Base-by-base conservation (phyloP, 495 filamentous ascomycete genomes). In the Hypoxylon trugodes region DNA sequence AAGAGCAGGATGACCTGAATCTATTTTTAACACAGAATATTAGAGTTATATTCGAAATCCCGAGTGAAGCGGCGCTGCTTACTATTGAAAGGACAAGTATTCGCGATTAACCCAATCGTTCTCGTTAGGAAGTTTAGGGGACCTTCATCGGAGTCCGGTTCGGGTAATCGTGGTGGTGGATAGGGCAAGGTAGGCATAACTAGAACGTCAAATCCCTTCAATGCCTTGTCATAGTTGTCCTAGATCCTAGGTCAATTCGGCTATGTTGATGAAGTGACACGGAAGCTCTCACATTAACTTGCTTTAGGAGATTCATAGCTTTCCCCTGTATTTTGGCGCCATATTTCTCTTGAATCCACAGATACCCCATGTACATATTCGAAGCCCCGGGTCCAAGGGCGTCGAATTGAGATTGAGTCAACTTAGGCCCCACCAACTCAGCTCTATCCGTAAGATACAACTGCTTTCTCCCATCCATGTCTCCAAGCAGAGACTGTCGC, bases 1-100 rank as follows among this genome's bases (percentile, higher is more conserved):
- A 42, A 89, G 59, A 0, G 82, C 84, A 0, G 86, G 85, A 68
- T 87, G 85, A 0, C 85, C 85, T 0, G 83, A 82, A 18, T 76
- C 72, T 72, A 47, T 42, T 12, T n/a, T n/a, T n/a, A n/a, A n/a
- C 50, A 32, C 2, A 33, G n/a, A 12, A 2, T 13, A 38, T 43
- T 12, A 51, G 21, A 24, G 1, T 0, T 16, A 2, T 32, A 2
- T 24, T 3, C 12, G 16, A 1, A 24, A 24, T 19, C 5, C n/a
- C 22, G 1, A 15, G 15, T 5, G 8, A 6, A 10, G 5, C 6
- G 25, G 25, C 13, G n/a, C 5, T 3, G 61, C 46, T 32, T 33
- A 62, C 63, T 60, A 55, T 88, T 82, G 57, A 86, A 86, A 10
- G 79, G 74, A 28, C 79, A 78, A 4, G 84, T 87, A 56, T 87